Evolutionary conservation across 148 eudicot species (phyloP).

Genomic region (Persicaria tinctoria): DNA sequence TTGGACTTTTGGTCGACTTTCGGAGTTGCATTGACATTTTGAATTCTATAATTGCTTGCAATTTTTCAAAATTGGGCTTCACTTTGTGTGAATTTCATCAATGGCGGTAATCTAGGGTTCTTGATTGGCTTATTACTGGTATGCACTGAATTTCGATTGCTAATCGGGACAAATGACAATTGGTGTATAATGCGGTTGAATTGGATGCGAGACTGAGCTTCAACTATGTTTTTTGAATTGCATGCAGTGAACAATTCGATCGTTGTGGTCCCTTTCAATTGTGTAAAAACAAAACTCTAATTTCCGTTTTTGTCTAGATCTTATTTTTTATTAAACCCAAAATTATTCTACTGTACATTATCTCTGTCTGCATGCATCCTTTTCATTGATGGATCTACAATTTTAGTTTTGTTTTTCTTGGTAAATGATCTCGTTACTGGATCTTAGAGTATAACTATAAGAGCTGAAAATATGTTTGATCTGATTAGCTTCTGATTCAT

Average conservation of each 20-base stretch:
- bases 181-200: too few relatives aligned
- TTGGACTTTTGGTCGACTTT: background rate
- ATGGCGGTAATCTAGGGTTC: background rate
- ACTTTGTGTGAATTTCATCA: background rate
- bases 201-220: too few relatives aligned
- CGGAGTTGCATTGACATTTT: background rate
- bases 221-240: too few relatives aligned
- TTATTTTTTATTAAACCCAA: background rate
- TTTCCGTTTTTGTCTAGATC: too few relatives aligned
- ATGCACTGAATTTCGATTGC: too few relatives aligned
- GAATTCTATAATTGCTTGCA: background rate
- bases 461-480: too few relatives aligned
- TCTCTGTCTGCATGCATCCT: background rate
- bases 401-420: background rate
- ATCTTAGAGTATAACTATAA: background rate
- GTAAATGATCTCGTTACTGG: background rate
- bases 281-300: too few relatives aligned
- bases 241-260: too few relatives aligned
- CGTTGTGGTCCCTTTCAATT: too few relatives aligned
- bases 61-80: too few relatives aligned
- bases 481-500: background rate
- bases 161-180: too few relatives aligned
- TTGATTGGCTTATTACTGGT: background rate
- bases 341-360: background rate
- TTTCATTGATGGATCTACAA: background rate